phyloP scores from a whole-genome alignment of 352 stramenopile species.

The Phytophthora macrochlamydospora region DNA sequence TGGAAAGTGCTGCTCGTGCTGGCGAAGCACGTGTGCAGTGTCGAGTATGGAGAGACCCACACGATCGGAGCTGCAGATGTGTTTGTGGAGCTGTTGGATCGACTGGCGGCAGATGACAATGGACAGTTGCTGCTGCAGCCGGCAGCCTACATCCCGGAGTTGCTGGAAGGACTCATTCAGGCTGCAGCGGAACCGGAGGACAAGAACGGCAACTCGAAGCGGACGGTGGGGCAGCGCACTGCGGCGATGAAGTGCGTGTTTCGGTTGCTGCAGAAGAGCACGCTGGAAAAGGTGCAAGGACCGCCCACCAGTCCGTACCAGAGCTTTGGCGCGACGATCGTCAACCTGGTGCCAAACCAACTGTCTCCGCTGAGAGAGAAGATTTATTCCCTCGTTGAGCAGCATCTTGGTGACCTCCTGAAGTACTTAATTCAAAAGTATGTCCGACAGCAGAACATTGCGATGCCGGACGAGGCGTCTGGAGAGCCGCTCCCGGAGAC shows the following conservation, averaged over 20 bases:
- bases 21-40: slow-evolving; percentile 76
- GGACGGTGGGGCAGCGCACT: slow-evolving; percentile 69
- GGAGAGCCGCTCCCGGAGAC: slow-evolving; percentile 59
- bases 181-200: slow-evolving; percentile 51
- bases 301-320: slow-evolving; percentile 85
- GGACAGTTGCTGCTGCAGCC: slow-evolving; percentile 89
- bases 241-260: slow-evolving; percentile 88
- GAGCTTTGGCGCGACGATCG: slow-evolving; percentile 83
- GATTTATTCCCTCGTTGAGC: slow-evolving; percentile 75
- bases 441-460: slow-evolving; percentile 81
- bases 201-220: slow-evolving; percentile 23
- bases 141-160: slow-evolving; percentile 78
- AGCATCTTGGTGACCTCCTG: slow-evolving; percentile 71
- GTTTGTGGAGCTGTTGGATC: slow-evolving; percentile 88
- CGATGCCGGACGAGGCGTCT: slow-evolving; percentile 64
- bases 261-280: slow-evolving; percentile 76
- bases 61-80: slow-evolving; percentile 86
- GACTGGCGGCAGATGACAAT: slow-evolving; percentile 88
- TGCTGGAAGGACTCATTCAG: slow-evolving; percentile 83
- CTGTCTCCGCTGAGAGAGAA: slow-evolving; percentile 65
- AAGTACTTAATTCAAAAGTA: slow-evolving; percentile 79
- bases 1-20: slow-evolving; percentile 90
- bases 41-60: slow-evolving; percentile 66
- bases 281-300: slow-evolving; percentile 75
- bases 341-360: slow-evolving; percentile 87